Base-by-base conservation (phyloP, 2,329 filamentous ascomycete species). In the Apiospora koreana region DNA sequence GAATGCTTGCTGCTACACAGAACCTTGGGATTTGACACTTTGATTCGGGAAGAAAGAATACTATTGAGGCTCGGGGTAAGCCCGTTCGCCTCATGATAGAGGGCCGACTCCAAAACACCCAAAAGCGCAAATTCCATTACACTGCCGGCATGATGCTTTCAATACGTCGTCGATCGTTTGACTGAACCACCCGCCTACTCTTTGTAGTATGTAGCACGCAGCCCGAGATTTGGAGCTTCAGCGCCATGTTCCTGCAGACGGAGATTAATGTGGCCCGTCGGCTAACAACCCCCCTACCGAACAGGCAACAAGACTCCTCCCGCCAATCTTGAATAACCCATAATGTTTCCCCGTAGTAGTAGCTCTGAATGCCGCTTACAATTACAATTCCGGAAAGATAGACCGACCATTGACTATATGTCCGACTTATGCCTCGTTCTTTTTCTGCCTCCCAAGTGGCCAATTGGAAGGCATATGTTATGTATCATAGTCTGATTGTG, bases 191-290 rank as follows among this genome's bases (percentile, higher is more conserved):
- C 21, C 21, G 31, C 31, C 54, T 62, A 38, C 54, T 62, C 18
- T 14, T 38, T 38, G 31, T n/a, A 62, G 28, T 62, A 62, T 38
- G 54, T 31, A 62, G 54, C 21, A 62, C 54, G 54, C 31, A 62
- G 54, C 31, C 21, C 46, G 54, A 62, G 54, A 62, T 62, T 62
- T 62, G 31, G 54, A 62, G 54, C 54, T 62, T 62, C 54, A 35
- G 54, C 54, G 31, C 54, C 54, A 62, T 62, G 54, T 62, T 62
- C 54, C 54, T 62, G 54, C 31, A 62, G 54, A 62, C 54, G 54
- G 54, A 62, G 54, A 62, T 62, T 62, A 62, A 62, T 62, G 54
- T 62, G 54, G 54, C 38, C 54, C 54, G 21, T 62, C 54, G 54
- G 54, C 14, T 62, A 9, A 14, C 21, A n/a, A n/a, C n/a, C 50